Evolutionary conservation across 192 early-diverging fungal species (phyloP).

Genomic region (Linnemannia hyalina): DNA sequence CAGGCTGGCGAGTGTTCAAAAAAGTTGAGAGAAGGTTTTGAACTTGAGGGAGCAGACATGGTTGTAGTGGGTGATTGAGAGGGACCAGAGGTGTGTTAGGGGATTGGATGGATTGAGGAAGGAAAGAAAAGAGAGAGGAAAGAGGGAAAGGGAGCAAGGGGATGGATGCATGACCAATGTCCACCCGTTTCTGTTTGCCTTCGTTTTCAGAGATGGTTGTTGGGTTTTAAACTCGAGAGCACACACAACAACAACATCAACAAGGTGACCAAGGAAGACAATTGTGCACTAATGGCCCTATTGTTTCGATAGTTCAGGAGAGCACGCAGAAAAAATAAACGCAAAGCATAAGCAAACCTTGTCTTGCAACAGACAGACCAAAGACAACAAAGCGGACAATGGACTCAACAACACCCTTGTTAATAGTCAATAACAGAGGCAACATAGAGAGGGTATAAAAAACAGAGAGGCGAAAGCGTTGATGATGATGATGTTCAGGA

Average conservation of each 20-base stretch:
- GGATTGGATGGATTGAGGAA: background rate
- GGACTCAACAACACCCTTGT: too few species aligned
- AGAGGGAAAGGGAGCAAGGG: background rate
- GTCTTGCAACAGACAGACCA: background rate
- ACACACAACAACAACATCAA: background rate
- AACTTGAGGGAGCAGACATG: too few species aligned
- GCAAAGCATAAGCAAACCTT: background rate
- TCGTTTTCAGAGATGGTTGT: background rate
- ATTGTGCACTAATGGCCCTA: background rate
- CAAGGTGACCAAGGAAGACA: background rate
- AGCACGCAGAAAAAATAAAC: background rate
- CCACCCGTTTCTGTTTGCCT: background rate
- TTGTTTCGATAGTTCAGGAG: background rate
- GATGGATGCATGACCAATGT: background rate
- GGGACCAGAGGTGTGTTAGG: too few species aligned
- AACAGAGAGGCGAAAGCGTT: too few species aligned
- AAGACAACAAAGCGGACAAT: background rate
- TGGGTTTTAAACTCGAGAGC: too few species aligned
- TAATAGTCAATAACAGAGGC: background rate
- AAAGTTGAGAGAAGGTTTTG: too few species aligned
- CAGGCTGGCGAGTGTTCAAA: too few species aligned
- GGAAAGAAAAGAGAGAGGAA: background rate
- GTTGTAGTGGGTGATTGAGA: too few species aligned
- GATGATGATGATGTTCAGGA: too few species aligned
- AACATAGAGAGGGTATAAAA: background rate